These are phyloP conservation scores for Acer saccharum DNA, from an alignment of 345 rosid genomes.

Conservation along the genomic window DNA sequence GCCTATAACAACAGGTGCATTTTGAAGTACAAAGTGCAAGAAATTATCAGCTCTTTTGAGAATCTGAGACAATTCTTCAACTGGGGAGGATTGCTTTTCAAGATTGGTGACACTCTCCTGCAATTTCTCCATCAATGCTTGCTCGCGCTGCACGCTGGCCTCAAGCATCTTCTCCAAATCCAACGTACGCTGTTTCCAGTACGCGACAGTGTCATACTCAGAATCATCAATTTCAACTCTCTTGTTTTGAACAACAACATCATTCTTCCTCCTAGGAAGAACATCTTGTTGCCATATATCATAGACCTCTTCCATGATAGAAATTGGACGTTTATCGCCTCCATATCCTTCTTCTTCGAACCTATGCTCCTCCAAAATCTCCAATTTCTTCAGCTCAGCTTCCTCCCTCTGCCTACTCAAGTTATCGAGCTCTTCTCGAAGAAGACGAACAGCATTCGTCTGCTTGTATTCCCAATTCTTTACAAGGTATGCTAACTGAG, in stretches of 20 bases:
- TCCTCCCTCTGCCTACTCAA: constrained; percentile 77
- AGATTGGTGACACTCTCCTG: constrained; percentile 63
- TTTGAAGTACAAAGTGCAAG: constrained; percentile 89
- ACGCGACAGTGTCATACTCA: constrained; percentile 67
- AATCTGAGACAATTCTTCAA: constrained; percentile 83
- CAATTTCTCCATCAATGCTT: constrained; percentile 61
- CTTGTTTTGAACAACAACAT: constrained; percentile 51
- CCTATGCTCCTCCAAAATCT: constrained; percentile 82
- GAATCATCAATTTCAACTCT: constrained; percentile 60
- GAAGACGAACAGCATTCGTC: constrained; percentile 71
- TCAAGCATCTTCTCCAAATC: constrained; percentile 69
- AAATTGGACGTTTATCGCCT: constrained; percentile 60
- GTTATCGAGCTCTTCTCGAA: constrained; percentile 80
- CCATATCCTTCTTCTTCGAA: constrained; percentile 66
- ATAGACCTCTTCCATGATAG: constrained; percentile 56
- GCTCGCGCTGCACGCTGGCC: constrained; percentile 77
- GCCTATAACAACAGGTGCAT: constrained; percentile 91
- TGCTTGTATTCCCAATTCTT: constrained; percentile 90
- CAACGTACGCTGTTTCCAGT: constrained; percentile 77
- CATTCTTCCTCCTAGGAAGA: constrained; percentile 58
- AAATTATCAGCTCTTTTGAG: constrained; percentile 90
- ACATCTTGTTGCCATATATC: constrained; percentile 52
- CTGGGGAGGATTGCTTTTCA: constrained; percentile 76
- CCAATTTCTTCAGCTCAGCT: constrained; percentile 77
- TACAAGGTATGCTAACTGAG: constrained; percentile 81